phyloP scores from a whole-genome alignment of 228 moss, liverwort and hornwort species.

The Sphagnum fallax region DNA sequence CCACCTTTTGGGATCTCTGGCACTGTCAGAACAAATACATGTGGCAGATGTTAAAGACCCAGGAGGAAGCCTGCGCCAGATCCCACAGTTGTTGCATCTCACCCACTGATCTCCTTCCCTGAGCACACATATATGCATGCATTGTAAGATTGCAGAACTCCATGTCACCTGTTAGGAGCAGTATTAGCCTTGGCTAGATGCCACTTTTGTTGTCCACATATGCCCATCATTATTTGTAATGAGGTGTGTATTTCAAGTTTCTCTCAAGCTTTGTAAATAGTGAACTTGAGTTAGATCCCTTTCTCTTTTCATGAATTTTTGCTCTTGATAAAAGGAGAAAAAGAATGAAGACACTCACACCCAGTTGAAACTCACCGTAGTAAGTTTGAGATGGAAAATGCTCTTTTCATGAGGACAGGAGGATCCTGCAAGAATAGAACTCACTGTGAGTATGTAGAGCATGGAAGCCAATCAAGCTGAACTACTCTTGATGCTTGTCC shows the following conservation, averaged over 20 bases:
- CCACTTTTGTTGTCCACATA: no score
- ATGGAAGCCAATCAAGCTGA: neutral
- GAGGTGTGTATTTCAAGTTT: neutral
- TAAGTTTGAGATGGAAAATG: slow-evolving; percentile 41
- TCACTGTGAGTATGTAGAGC: neutral
- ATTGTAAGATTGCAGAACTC: slow-evolving; percentile 1
- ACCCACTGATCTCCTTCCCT: slow-evolving; percentile 37
- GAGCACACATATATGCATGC: neutral
- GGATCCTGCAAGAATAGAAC: slow-evolving; percentile 61
- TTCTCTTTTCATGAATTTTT: neutral
- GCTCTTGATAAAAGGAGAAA: neutral
- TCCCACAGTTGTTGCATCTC: slow-evolving; percentile 47
- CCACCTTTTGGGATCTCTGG: slow-evolving; percentile 38
- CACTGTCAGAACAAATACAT: slow-evolving; percentile 52
- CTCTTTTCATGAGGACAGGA: slow-evolving; percentile 68
- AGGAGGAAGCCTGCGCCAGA: slow-evolving; percentile 42
- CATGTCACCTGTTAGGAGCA: neutral
- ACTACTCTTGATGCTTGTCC: no score
- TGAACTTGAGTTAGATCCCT: neutral
- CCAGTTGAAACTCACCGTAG: slow-evolving; percentile 50
- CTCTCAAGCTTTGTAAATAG: neutral
- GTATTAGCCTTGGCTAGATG: no score
- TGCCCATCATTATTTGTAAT: neutral
- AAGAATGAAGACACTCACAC: neutral
- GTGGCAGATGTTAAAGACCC: slow-evolving; percentile 31